Base-by-base conservation (phyloP, 2,329 filamentous ascomycete species). In the Fusarium virguliforme region DNA sequence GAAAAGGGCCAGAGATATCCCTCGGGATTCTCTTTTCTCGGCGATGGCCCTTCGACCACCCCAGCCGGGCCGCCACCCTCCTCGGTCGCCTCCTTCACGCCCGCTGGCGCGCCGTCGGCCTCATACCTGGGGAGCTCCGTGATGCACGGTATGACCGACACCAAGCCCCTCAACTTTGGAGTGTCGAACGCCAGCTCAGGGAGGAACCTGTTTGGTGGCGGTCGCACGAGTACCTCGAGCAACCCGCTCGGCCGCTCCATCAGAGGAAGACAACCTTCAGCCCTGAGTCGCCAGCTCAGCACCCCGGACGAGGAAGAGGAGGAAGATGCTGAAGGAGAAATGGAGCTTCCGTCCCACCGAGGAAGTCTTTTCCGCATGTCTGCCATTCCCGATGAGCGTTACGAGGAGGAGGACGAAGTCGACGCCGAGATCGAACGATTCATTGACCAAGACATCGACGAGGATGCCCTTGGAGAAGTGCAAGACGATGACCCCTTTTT, bases 81-180 rank as follows among this genome's bases (percentile, higher is more conserved):
- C 30, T 86, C 86, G 8, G 82, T 83, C 8, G 83, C 84, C 5
- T 88, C 86, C 46, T 89, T 88, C 78, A 88, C 87, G 1, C 87
- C 87, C 2, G 82, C 83, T 15, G 88, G 88, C 62, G 86, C 87
- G 15, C 87, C 87, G 1, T 86, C 87, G 24, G 85, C 83, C 32
- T 86, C 85, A 12, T 88, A 83, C 72, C 78, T 89, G 38, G 85
- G 86, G 62, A 88, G 86, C 78, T 88, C 87, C 38, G 83, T 88
- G 59, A 81, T 86, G 79, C 83, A 82, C 53, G 83, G 79, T 46
- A 79, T 80, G 73, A 78, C 79, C 38, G 78, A 78, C 35, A 78
- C 79, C 18, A 85, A 83, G 51, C 74, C 83, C 0, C 77, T 79
- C 18, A 81, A 75, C 64, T 85, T 85, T 60, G 81, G 81, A n/a